Evolutionary conservation across 805 yeast genomes (phyloP).

Genomic region (Kregervanrija delftensis): DNA sequence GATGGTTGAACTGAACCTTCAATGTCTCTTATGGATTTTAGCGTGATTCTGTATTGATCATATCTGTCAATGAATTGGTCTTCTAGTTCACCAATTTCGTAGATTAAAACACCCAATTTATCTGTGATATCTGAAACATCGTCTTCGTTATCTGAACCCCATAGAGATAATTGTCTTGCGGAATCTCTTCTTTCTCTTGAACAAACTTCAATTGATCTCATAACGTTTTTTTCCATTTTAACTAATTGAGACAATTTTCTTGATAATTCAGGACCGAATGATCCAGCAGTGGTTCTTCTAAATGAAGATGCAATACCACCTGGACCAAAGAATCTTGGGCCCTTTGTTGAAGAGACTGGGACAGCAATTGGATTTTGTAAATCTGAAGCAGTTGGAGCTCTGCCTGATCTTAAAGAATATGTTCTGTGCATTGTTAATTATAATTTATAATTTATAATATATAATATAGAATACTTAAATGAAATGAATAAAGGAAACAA

Average conservation of each 20-base stretch:
- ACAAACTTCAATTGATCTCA: conserved; percentile 71
- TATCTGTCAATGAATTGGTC: conserved; percentile 82
- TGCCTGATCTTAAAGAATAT: conserved; percentile 67
- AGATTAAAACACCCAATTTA: conserved; percentile 75
- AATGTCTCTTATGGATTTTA: conserved; percentile 76
- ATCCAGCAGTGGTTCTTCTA: conserved; percentile 70
- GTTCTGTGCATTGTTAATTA: conserved; percentile 64
- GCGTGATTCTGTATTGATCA: conserved; percentile 78
- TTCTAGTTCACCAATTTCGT: conserved; percentile 80
- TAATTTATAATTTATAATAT: too few relatives aligned
- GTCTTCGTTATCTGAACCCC: conserved; percentile 88
- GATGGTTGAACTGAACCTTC: conserved; percentile 86
- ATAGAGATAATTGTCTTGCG: conserved; percentile 72
- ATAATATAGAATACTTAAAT: too few relatives aligned
- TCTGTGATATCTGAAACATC: conserved; percentile 83
- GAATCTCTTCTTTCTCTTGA: conserved; percentile 75
- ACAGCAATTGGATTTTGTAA: conserved; percentile 78
- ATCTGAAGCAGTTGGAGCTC: conserved; percentile 81
- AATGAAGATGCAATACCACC: conserved; percentile 44
- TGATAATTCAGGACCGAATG: conserved; percentile 74
- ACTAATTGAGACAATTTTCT: conserved; percentile 68
- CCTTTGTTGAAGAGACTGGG: conserved; percentile 58
- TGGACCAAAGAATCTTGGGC: conserved; percentile 74
- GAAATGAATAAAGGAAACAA: too few relatives aligned
- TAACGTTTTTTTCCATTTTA: conserved; percentile 75